Evolutionary conservation across 2,329 filamentous ascomycete species (phyloP).

Genomic region (Hymenoscyphus scutula): DNA sequence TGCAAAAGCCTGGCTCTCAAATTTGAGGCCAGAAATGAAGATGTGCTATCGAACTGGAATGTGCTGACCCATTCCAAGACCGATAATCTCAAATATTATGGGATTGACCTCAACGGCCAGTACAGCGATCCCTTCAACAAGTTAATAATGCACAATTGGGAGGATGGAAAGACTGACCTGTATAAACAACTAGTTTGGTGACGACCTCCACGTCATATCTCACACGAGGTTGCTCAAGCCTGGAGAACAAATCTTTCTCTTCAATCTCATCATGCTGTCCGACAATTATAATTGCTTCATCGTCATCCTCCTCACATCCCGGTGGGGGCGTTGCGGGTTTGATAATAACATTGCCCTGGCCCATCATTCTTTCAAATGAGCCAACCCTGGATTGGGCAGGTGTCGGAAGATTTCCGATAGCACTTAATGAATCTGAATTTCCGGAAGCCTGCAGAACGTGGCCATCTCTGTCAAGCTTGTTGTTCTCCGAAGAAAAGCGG

Average conservation of each 20-base stretch:
- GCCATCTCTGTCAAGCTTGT: constrained; percentile 26
- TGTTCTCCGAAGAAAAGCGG: constrained; percentile 13
- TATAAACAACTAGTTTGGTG: constrained; percentile 93
- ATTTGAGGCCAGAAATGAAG: background rate
- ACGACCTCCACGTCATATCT: constrained; percentile 98
- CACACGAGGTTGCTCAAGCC: constrained; percentile 80
- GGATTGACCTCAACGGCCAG: constrained; percentile 56
- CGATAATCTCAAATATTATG: constrained; percentile 44
- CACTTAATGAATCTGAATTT: constrained; percentile 47
- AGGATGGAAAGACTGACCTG: constrained; percentile 57
- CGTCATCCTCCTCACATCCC: constrained; percentile 39
- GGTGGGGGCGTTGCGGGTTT: constrained; percentile 35
- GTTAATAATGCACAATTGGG: constrained; percentile 6
- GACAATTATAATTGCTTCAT: constrained; percentile 37
- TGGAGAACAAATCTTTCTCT: constrained; percentile 79
- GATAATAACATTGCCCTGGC: constrained; percentile 52
- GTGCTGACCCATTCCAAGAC: constrained; percentile 38
- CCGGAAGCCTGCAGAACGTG: constrained; percentile 33
- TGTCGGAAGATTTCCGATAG: constrained; percentile 45
- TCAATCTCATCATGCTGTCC: constrained; percentile 51
- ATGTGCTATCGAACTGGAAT: constrained; percentile 16
- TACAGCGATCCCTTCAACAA: constrained; percentile 69
- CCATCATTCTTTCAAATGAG: constrained; percentile 73
- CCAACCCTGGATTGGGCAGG: constrained; percentile 48
- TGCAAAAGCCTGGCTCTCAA: background rate